Conservation (phyloP, 2,329 filamentous ascomycete genomes). For the Rutstroemia sydowiana region DNA sequence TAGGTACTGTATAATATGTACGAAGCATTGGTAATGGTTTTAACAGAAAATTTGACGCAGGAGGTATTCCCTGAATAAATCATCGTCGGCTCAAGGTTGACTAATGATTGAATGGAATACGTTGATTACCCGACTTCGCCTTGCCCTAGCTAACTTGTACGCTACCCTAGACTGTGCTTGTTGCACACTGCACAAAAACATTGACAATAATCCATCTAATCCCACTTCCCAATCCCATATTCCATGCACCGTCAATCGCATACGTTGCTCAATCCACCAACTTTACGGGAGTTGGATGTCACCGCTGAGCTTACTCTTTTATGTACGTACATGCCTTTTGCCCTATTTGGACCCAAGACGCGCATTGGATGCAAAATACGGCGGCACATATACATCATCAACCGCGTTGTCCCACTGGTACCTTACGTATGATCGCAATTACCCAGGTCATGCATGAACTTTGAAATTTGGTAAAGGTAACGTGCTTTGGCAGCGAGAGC, state of each 20-base stretch:
- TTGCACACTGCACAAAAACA: background rate
- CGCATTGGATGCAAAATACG: slow-evolving; percentile 2
- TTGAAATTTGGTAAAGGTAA: background rate
- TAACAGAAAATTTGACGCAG: too few relatives aligned
- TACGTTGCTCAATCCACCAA: background rate
- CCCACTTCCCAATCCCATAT: background rate
- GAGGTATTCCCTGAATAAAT: too few relatives aligned
- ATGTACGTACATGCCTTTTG: background rate
- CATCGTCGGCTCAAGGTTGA: too few relatives aligned
- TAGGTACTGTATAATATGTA: too few relatives aligned
- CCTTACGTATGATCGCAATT: background rate
- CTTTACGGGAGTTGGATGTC: background rate
- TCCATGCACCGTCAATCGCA: background rate
- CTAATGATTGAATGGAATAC: too few relatives aligned
- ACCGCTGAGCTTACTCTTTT: background rate
- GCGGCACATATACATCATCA: slow-evolving; percentile 6
- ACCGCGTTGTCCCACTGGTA: background rate
- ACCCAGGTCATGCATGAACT: background rate
- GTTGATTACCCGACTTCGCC: too few relatives aligned
- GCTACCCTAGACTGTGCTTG: background rate
- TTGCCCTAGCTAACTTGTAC: too few relatives aligned
- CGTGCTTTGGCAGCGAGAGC: background rate
- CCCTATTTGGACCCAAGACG: background rate
- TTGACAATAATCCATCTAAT: background rate
- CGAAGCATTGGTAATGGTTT: too few relatives aligned